phyloP scores from a whole-genome alignment of 176 grass and related monocot species.

The Aegilops longissima region DNA sequence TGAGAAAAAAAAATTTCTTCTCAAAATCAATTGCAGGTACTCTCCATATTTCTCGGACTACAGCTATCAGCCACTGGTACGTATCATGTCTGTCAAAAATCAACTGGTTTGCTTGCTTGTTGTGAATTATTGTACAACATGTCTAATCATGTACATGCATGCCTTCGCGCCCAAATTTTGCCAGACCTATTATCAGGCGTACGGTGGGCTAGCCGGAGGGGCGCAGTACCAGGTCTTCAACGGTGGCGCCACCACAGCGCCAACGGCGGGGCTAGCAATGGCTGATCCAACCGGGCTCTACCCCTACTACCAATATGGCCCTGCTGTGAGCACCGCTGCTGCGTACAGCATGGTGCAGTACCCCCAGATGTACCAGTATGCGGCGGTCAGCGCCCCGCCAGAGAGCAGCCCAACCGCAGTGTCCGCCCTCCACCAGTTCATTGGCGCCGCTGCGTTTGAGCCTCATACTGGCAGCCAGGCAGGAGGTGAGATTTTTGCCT shows the following conservation, averaged over 20 bases:
- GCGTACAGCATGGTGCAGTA: conserved; percentile 32
- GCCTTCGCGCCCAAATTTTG: background rate
- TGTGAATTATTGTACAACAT: background rate
- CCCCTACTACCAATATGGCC: conserved; percentile 34
- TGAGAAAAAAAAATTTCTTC: background rate
- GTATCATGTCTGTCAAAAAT: no score
- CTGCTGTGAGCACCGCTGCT: background rate
- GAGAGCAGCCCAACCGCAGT: background rate
- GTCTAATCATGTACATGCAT: background rate
- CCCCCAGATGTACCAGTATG: conserved; percentile 47
- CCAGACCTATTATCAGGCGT: conserved; percentile 34
- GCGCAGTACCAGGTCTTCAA: conserved; percentile 28
- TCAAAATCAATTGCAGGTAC: conserved; percentile 39
- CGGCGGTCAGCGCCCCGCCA: background rate
- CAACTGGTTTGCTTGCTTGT: background rate
- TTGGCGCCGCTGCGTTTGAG: background rate
- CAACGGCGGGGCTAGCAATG: conserved; percentile 24
- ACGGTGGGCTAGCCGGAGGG: conserved; percentile 4
- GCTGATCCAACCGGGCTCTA: background rate
- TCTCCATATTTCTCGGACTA: conserved; percentile 44
- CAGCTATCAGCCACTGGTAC: conserved; percentile 35
- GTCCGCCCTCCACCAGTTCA: conserved; percentile 30
- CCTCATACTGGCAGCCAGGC: conserved; percentile 10
- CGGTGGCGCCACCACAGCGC: background rate
- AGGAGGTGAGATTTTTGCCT: background rate